phyloP scores from a whole-genome alignment of 148 eudicot genomes.

The Fagopyrum tataricum region DNA sequence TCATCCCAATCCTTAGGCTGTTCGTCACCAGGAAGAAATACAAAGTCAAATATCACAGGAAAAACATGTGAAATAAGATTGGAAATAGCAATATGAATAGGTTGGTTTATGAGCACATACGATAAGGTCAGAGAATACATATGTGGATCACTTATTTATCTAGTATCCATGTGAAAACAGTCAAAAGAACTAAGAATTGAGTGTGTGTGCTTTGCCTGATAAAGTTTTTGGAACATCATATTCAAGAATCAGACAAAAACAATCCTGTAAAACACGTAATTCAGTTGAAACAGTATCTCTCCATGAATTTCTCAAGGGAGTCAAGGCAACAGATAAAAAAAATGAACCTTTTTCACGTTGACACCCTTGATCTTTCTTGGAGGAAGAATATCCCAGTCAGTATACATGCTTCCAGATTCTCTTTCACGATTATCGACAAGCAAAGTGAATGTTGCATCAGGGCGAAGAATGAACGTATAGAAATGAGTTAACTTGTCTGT shows the following conservation, averaged over 20 bases:
- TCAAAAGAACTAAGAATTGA: not conserved
- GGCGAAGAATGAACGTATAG: conserved; percentile 78
- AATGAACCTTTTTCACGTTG: conserved; percentile 64
- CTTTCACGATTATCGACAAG: conserved; percentile 76
- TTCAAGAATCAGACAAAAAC: conserved; percentile 1
- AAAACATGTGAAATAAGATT: not conserved
- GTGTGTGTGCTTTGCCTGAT: not conserved
- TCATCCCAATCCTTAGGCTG: conserved; percentile 43
- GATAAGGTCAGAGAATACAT: too few relatives aligned
- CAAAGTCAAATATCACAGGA: not conserved
- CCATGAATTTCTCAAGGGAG: not conserved
- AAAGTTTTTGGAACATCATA: not conserved
- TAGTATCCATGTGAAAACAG: not conserved
- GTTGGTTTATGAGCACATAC: not conserved
- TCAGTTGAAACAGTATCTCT: not conserved
- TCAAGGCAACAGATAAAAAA: not conserved
- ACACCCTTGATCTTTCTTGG: conserved; percentile 71
- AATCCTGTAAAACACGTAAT: not conserved
- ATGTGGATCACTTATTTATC: not conserved
- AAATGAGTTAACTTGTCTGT: conserved; percentile 97
- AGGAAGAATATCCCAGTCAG: conserved; percentile 94
- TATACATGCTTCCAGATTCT: conserved; percentile 78
- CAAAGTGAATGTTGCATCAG: conserved; percentile 79
- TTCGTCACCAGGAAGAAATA: not conserved
- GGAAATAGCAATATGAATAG: conserved; percentile 4